Evolutionary conservation across 2,329 filamentous ascomycete species (phyloP), one percentile per base, ranked within the genome.

Genomic region (Pleoardoris graminearum): DNA sequence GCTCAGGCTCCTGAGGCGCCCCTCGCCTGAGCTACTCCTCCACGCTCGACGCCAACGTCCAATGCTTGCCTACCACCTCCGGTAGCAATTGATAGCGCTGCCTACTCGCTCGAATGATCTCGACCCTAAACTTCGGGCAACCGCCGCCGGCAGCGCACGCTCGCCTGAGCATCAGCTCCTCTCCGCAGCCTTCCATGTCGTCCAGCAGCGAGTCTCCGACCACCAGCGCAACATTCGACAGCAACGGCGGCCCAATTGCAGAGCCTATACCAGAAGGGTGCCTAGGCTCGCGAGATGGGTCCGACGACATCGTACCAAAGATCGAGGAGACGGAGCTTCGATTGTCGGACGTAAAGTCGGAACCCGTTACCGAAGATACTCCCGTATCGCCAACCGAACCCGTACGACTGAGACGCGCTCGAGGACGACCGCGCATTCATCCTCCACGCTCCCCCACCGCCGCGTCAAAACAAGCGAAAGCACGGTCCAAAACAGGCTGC

Each of bases 351-450:
- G 62, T 69, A 39, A 75, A 74, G 47, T 57, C 72, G 42, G 68
- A 70, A 37, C 60, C 68, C 12, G 48, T 66, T 19, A 55, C 66
- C 5, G 69, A 74, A 41, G 67, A 62, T 11, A 58, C 66, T 33
- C 65, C 68, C 29, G 66, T 71, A 29, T 69, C 69, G 4, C 68
- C 71, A 16, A 72, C 67, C 30, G 65, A 70, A 55, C 65, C 69
- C n/a, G 63, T 70, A 44, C 64, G 74, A 41, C 66, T 71, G 37
- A 66, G 75, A 54, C 63, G 75, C 38, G 76, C 75, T 50, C 84
- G 91, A 66, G 91, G 91, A 29, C 82, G 91, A 49, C 91, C 91
- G 45, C 82, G 91, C 72, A 96, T 96, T 76, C 85, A 91, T 63
- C 88, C 90, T 33, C 76, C 88, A 16, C 81, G 80, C 21, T 76